A percentile compares a stretch with the other conserved stretches of the same genome.
Conservation (phyloP, 441 rosid genomes). For the Pelargonium cotyledonis region DNA sequence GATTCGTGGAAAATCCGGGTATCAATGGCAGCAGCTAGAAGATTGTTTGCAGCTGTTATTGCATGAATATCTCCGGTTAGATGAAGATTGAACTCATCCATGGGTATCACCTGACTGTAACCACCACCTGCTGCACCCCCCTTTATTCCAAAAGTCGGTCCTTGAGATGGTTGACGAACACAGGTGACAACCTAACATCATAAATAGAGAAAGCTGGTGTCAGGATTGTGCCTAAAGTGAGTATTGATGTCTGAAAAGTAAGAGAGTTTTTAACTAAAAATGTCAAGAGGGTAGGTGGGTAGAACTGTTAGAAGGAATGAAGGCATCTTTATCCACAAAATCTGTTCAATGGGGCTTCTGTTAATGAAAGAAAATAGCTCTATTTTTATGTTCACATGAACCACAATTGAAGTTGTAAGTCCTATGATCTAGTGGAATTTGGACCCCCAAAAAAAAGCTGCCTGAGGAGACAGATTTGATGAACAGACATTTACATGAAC, state of each 20-base stretch:
- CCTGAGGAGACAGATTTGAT: neutral
- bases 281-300: neutral
- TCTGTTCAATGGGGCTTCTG: neutral
- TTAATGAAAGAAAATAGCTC: neutral
- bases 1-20: constrained; percentile 92
- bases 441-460: too few species aligned
- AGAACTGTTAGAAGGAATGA: neutral
- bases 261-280: neutral
- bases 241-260: neutral
- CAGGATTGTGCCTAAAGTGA: neutral
- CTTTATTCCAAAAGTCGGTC: constrained; percentile 97
- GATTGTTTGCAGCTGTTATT: constrained; percentile 96
- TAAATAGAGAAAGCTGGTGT: neutral
- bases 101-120: constrained; percentile 96
- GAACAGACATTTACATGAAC: neutral
- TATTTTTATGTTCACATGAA: neutral
- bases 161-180: constrained; percentile 98
- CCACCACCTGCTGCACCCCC: constrained; percentile 99
- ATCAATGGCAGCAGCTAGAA: constrained; percentile 96
- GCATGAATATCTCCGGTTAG: constrained; percentile 98
- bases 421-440: too few species aligned
- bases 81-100: constrained; percentile 98
- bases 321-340: neutral
- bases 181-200: constrained; percentile 75
- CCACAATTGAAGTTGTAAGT: neutral